Base-by-base conservation (phyloP, 1,284 basidiomycete genomes). In the Microbotryomycetes sp. region DNA sequence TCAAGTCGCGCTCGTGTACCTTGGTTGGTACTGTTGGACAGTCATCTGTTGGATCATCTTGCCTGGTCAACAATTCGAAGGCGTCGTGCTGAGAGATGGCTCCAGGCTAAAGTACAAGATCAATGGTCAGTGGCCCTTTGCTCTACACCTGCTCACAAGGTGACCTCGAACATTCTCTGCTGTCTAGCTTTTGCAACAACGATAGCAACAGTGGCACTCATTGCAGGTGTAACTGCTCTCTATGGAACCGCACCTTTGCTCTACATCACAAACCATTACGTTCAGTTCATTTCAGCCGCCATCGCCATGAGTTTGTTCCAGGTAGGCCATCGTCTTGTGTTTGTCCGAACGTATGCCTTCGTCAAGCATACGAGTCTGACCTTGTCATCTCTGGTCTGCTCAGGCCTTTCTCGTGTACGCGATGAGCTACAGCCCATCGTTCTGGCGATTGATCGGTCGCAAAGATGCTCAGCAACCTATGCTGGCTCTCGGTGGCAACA, bases 401-500 rank as follows among this genome's bases (percentile, higher is more conserved):
- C 58, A 78, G 69, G 89, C 83, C 0, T 66, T 84, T 47, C 86
- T 81, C 55, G 86, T 86, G 66, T 96, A 97, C 73, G 79, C 79
- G 15, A 77, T 78, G 51, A 92, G 89, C 26, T 97, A 88, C 80
- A 74, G 1, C 75, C 79, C 47, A 74, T 46, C 54, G 28, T 15
- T 30, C 25, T 28, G 26, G n/a, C 50, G 25, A 19, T 29, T 52
- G 25, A 29, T 25, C 14, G 45, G 26, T 15, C 26, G 22, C 45
- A 49, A 28, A 28, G 26, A 28, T 23, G 25, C 26, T 56, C 28
- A 54, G 4, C 50, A 62, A 9, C 58, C 74, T 56, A 81, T 97
- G 28, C 82, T 97, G 19, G 92, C 94, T 0, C 80, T 91, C 19
- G 93, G 92, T 49, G 94, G 94, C 29, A 98, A 98, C 80, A 84